Conservation (phyloP, 148 eudicot species). For the Rhododendron simsii region DNA sequence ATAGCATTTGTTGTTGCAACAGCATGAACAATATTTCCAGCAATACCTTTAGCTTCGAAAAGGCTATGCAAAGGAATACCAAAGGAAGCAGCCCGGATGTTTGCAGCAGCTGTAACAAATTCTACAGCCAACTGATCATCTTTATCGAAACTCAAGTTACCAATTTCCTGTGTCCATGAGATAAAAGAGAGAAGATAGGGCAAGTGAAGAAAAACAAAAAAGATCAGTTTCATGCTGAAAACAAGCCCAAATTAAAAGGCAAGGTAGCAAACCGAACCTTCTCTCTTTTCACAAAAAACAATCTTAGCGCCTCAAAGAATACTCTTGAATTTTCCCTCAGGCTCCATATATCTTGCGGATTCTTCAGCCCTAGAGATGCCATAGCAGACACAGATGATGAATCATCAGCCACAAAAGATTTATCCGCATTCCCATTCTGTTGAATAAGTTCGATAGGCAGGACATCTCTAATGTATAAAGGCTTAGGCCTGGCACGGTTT, state of each 20-base stretch:
- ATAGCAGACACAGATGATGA: conserved; percentile 68
- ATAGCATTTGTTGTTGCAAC: conserved; percentile 98
- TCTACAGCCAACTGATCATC: conserved; percentile 97
- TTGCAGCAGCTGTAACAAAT: conserved; percentile 96
- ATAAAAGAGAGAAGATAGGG: background rate
- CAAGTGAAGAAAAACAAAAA: too few species aligned
- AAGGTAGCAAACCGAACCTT: conserved; percentile 44
- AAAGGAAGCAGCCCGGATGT: conserved; percentile 90
- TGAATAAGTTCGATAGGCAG: conserved; percentile 27
- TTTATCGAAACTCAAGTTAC: conserved; percentile 79
- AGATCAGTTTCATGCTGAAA: background rate
- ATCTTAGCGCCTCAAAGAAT: conserved; percentile 70
- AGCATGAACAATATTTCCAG: conserved; percentile 98
- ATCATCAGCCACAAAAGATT: conserved; percentile 33
- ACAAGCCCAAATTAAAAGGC: background rate
- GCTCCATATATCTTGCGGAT: conserved; percentile 93
- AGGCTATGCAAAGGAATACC: conserved; percentile 92
- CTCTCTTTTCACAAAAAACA: conserved; percentile 63
- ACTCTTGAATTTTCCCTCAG: conserved; percentile 68
- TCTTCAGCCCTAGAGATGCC: conserved; percentile 82
- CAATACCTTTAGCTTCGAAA: conserved; percentile 97
- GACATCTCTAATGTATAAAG: conserved; percentile 64
- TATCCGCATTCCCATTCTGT: conserved; percentile 56
- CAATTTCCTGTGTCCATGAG: conserved; percentile 62
- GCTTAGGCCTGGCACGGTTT: conserved; percentile 77